Evolutionary conservation across 2,329 filamentous ascomycete species (phyloP).

Genomic region (Xylaria sp.): DNA sequence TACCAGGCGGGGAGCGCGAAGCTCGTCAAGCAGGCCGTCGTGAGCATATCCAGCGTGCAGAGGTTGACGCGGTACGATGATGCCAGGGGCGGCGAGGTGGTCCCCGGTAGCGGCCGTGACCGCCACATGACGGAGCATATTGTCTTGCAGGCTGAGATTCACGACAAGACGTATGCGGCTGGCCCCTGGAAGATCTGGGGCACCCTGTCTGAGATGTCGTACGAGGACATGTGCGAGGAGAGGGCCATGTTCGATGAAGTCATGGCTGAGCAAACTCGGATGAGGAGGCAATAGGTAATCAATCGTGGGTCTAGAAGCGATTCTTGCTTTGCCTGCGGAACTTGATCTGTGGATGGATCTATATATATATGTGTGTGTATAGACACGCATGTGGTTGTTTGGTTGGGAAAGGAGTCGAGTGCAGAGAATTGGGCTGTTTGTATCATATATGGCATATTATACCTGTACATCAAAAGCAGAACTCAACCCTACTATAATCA

Average conservation of each 20-base stretch:
- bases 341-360: not conserved
- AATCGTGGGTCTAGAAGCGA: not conserved
- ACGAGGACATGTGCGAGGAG: slow-evolving; percentile 54
- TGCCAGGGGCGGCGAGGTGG: slow-evolving; percentile 51
- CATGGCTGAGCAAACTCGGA: slow-evolving; percentile 6
- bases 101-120: slow-evolving; percentile 61
- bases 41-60: slow-evolving; percentile 69
- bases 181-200: slow-evolving; percentile 74
- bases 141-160: slow-evolving; percentile 65
- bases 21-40: slow-evolving; percentile 68
- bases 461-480: slow-evolving; percentile 12
- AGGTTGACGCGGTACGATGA: slow-evolving; percentile 58
- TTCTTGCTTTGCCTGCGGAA: not conserved
- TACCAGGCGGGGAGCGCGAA: slow-evolving; percentile 54
- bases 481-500: not conserved
- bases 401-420: not conserved
- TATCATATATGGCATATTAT: slow-evolving; percentile 17
- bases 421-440: slow-evolving; percentile 17
- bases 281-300: not conserved
- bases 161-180: slow-evolving; percentile 59
- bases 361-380: not conserved
- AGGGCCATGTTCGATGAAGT: slow-evolving; percentile 19
- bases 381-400: not conserved
- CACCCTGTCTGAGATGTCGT: slow-evolving; percentile 65
- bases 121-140: slow-evolving; percentile 72